A percentile compares a stretch with the other conserved stretches of the same genome.
phyloP scores from a whole-genome alignment of 306 rosid species.

The Dryas drummondii region DNA sequence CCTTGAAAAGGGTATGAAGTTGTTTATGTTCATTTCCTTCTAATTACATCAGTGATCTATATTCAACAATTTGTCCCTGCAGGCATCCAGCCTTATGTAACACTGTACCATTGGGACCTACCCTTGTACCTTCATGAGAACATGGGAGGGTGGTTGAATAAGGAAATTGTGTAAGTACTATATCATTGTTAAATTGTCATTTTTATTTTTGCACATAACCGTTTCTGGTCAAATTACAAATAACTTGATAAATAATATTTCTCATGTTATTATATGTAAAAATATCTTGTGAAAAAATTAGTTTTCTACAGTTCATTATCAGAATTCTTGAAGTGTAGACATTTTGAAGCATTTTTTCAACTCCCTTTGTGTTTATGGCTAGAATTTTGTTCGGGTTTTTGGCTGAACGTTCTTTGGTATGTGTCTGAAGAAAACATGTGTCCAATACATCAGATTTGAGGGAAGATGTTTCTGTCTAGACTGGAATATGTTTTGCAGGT shows the following conservation, averaged over 20 bases:
- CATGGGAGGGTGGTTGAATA: conserved; percentile 85
- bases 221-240: not conserved
- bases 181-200: not conserved
- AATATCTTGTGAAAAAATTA: not conserved
- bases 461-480: no score
- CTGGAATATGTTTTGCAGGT: no score
- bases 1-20: conserved; percentile 67
- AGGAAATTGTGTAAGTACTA: conserved; percentile 64
- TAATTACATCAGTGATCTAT: conserved; percentile 12
- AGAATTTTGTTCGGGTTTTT: not conserved
- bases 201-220: not conserved
- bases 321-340: not conserved
- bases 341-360: not conserved
- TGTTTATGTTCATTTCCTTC: conserved; percentile 15
- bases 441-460: no score
- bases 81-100: conserved; percentile 85
- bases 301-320: not conserved
- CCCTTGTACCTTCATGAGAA: conserved; percentile 87
- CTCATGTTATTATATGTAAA: not conserved
- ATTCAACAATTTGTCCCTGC: conserved; percentile 32
- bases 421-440: no score
- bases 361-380: not conserved
- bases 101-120: conserved; percentile 97
- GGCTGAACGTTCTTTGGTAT: not conserved
- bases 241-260: not conserved